Conservation (phyloP, 345 rosid species). For the Sonneratia caseolaris region DNA sequence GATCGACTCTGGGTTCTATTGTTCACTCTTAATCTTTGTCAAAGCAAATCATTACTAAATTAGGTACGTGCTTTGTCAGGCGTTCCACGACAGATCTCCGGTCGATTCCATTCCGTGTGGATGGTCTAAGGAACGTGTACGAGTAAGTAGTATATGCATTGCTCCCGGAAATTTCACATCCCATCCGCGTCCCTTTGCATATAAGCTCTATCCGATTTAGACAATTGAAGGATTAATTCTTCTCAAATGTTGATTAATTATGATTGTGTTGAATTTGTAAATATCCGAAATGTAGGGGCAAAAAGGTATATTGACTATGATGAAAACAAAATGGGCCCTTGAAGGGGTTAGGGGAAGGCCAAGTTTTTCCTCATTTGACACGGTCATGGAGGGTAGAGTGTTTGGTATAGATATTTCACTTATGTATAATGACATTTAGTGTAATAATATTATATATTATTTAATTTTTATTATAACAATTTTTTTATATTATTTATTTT, state of each 20-base stretch:
- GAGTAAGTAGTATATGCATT: neutral
- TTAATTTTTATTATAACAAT: no score
- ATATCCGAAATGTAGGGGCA: neutral
- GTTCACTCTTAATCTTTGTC: neutral
- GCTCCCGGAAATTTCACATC: neutral
- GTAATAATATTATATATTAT: no score
- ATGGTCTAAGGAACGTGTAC: neutral
- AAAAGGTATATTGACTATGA: neutral
- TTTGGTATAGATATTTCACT: no score
- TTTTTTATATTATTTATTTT: no score
- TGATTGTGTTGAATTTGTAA: no score
- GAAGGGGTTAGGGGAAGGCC: neutral
- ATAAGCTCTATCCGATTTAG: neutral
- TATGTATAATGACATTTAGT: no score
- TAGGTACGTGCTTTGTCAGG: neutral
- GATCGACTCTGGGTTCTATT: neutral
- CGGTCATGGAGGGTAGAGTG: no score
- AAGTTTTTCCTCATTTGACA: neutral
- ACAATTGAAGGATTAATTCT: neutral
- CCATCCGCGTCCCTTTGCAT: neutral
- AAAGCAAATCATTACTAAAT: neutral
- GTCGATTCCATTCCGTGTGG: neutral
- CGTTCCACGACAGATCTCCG: neutral
- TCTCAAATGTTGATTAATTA: no score
- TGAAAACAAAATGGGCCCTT: neutral